Evolutionary conservation across 1,284 basidiomycete genomes (phyloP), one percentile per base, ranked within the genome.

Genomic region (Phaffia rhodozyma): DNA sequence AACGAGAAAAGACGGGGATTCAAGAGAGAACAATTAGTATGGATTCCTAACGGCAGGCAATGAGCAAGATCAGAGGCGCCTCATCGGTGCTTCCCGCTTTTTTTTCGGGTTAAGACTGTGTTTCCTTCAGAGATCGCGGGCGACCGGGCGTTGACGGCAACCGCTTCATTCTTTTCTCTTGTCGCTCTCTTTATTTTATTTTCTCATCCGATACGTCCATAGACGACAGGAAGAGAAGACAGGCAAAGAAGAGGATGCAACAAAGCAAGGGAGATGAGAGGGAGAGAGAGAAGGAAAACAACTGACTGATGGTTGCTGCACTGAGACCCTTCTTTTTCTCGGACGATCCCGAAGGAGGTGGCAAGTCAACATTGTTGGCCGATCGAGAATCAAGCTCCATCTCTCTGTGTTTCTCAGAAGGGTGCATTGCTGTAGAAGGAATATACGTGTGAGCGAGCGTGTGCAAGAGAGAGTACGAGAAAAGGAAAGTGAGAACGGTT

Each of bases 271-370:
- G 18, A 23, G 43, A n/a, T 11, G 48, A 27, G 29, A 16, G 30
- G 27, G 58, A 51, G 13, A 29, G 38, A 32, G 13, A 54, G 21
- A 32, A 27, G 13, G 47, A 9, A 4, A 21, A 51, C 29, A 23
- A 61, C 60, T 61, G 43, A 61, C 60, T 61, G 53, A 61, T 61
- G 27, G 53, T 52, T 9, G 60, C 43, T 2, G 53, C 60, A 30
- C 53, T 55, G 53, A 60, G 59, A 6, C 32, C 51, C n/a, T 32
- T 53, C 51, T 53, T 53, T 1, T 23, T 25, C n/a, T 58, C 56
- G 34, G 23, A 43, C 23, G 32, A 23, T 18, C 53, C 53, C 18
- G 48, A 49, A 21, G 32, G 53, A 29, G 52, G 50, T 6, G 34
- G 53, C 16, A 55, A 55, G 27, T 55, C 52, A 32, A 55, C 55